Evolutionary conservation across 371 early-diverging fungal species (phyloP), one percentile per base, ranked within the genome.

Genomic region (Umbelopsis sp.): DNA sequence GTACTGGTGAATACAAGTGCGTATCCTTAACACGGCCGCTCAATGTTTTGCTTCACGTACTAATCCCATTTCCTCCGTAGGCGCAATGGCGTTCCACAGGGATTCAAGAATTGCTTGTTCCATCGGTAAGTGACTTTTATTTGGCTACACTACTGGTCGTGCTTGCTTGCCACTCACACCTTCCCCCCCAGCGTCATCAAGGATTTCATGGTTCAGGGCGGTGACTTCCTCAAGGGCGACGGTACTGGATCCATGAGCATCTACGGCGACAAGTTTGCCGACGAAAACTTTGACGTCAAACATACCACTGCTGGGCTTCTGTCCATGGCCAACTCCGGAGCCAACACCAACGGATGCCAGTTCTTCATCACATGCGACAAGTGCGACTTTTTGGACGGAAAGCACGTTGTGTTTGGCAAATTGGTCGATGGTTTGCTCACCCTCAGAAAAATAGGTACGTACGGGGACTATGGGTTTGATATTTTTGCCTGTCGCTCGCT

Each of bases 161-260:
- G 22, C 22, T 22, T 22, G 22, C 22, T 22, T 22, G 22, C 24
- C 10, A 24, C 29, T 24, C 8, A 29, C 29, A 10, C 63, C 32
- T n/a, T 16, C 35, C 37, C 63, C 14, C 64, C 48, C 78, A 89
- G 89, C 77, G 92, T 96, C 35, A 97, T 97, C 74, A 94, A 94
- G 80, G 92, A 94, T 63, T 99, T 99, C 80, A 99, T 99, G 97
- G 89, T 98, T 6, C 99, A 99, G 76, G 99, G 99, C 38, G 99
- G 99, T 22, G 99, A 99, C 78, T 97, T 99, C 69, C 53, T 94
- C 22, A 93, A 91, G 80, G 93, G 93, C 24, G 97, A 99, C 82
- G 99, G 99, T 50, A 98, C 99, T 9, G 99, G 99, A 50, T 90
- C 93, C 9, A 86, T 91, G 83, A 92, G 94, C 76, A 99, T 99